These are phyloP conservation scores for Brassica hybrid DNA, from an alignment of 441 rosid species.

Conservation along the genomic window DNA sequence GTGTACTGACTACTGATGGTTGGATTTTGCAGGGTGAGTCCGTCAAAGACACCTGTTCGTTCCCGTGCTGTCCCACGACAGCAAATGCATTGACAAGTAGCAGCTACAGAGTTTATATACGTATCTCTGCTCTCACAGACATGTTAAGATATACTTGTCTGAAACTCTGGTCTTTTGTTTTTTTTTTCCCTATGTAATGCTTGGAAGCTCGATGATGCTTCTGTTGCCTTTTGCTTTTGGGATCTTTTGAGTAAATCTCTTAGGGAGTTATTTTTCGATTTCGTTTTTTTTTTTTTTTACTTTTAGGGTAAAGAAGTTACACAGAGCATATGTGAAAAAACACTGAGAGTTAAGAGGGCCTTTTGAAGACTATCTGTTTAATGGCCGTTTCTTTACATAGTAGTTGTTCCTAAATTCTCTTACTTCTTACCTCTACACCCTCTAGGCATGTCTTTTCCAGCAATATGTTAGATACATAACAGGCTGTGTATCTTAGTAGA, in stretches of 20 bases:
- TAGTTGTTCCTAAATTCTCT: conserved; percentile 19
- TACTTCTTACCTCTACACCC: background rate
- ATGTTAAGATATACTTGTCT: conserved; percentile 56
- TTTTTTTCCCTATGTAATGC: conserved; percentile 28
- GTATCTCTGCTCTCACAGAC: conserved; percentile 47
- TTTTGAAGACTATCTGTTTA: conserved; percentile 34
- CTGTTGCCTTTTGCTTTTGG: conserved; percentile 32
- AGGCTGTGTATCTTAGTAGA: too few relatives aligned
- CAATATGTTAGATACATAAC: background rate
- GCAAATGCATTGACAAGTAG: conserved; percentile 13
- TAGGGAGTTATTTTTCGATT: conserved; percentile 17
- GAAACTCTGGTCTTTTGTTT: conserved; percentile 40
- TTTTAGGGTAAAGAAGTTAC: conserved; percentile 22
- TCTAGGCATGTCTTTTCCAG: background rate
- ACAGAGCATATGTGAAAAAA: conserved; percentile 23
- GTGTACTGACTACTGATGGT: conserved; percentile 1
- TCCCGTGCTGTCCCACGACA: conserved; percentile 61
- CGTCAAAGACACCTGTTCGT: conserved; percentile 86
- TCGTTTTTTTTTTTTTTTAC: background rate
- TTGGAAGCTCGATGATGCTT: conserved; percentile 39
- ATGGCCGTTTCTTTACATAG: conserved; percentile 21
- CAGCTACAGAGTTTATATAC: conserved; percentile 16
- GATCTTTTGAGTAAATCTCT: conserved; percentile 27
- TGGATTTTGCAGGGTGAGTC: conserved; percentile 68
- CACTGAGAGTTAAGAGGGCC: conserved; percentile 13